Evolutionary conservation across 1,284 basidiomycete species (phyloP).

Genomic region (Phellopilus nigrolimitatus): DNA sequence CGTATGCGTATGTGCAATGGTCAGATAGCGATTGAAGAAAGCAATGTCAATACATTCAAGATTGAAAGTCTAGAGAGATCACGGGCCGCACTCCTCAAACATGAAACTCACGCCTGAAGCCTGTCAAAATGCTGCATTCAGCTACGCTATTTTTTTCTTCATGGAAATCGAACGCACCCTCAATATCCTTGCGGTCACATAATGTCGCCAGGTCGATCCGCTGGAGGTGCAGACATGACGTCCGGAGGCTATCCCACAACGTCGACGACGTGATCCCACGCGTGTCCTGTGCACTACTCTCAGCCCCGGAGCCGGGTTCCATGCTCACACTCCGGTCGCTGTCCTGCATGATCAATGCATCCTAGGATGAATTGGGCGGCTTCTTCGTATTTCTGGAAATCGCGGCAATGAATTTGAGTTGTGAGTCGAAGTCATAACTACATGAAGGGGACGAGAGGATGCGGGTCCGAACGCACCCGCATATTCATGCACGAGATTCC

Average conservation of each 20-base stretch:
- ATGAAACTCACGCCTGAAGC: constrained; percentile 17
- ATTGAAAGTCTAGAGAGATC: neutral
- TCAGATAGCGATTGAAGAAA: neutral
- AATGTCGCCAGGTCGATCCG: constrained; percentile 66
- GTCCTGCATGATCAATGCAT: constrained; percentile 83
- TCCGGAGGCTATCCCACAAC: constrained; percentile 83
- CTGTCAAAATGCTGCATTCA: neutral
- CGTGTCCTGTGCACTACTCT: constrained; percentile 45
- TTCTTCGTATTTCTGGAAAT: constrained; percentile 68
- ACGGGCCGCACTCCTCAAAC: constrained; percentile 14
- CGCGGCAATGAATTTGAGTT: neutral
- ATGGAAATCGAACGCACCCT: constrained; percentile 46
- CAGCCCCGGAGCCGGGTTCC: too few species aligned
- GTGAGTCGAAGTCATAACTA: constrained; percentile 1
- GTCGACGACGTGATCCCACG: constrained; percentile 72
- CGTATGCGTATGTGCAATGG: too few species aligned
- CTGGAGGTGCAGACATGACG: constrained; percentile 73
- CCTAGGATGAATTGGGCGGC: constrained; percentile 82
- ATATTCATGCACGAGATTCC: constrained; percentile 90
- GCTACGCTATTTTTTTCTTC: neutral
- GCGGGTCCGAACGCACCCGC: constrained; percentile 43
- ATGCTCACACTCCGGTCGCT: constrained; percentile 58
- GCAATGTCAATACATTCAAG: neutral
- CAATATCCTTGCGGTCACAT: constrained; percentile 68
- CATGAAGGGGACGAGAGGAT: constrained; percentile 8